These are phyloP conservation scores for Vicia sativa DNA, from an alignment of 306 rosid genomes.

Conservation along the genomic window DNA sequence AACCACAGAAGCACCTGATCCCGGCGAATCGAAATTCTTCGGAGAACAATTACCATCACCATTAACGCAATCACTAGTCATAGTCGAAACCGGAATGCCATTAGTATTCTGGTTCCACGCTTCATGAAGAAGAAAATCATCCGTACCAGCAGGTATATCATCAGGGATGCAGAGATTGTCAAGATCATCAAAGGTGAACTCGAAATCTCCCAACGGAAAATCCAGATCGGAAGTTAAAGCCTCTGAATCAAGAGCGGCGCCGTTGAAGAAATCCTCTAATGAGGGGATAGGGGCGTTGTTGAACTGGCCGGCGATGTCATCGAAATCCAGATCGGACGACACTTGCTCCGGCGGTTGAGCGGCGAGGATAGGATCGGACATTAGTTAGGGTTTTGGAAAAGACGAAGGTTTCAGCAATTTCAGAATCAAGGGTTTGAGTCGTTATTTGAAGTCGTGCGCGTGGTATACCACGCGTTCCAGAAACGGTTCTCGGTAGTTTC, in stretches of 20 bases:
- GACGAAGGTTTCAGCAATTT: slow-evolving; percentile 1
- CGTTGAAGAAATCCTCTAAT: slow-evolving; percentile 56
- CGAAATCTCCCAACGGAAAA: slow-evolving; percentile 56
- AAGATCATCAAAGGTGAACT: slow-evolving; percentile 73
- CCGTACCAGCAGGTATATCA: too few species aligned
- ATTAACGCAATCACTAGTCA: not conserved
- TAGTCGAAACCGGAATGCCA: slow-evolving; percentile 11
- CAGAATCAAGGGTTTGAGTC: not conserved
- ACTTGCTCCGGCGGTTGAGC: slow-evolving; percentile 9
- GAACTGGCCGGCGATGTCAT: slow-evolving; percentile 45
- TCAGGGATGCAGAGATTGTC: slow-evolving; percentile 54
- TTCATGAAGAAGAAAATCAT: slow-evolving; percentile 58
- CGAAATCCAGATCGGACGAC: slow-evolving; percentile 30
- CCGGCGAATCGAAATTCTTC: slow-evolving; percentile 39
- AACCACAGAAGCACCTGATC: slow-evolving; percentile 44
- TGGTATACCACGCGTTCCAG: slow-evolving; percentile 18
- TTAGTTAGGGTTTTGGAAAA: slow-evolving; percentile 27
- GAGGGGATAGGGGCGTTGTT: slow-evolving; percentile 58
- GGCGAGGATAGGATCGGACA: slow-evolving; percentile 46
- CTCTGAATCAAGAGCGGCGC: slow-evolving; percentile 16
- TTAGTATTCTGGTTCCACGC: slow-evolving; percentile 34
- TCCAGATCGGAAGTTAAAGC: slow-evolving; percentile 56
- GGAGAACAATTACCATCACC: not conserved
- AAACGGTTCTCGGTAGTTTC: not conserved
- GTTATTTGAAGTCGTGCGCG: slow-evolving; percentile 27